Conservation (phyloP, 768 basidiomycete species). For the Boletus fagicola region DNA sequence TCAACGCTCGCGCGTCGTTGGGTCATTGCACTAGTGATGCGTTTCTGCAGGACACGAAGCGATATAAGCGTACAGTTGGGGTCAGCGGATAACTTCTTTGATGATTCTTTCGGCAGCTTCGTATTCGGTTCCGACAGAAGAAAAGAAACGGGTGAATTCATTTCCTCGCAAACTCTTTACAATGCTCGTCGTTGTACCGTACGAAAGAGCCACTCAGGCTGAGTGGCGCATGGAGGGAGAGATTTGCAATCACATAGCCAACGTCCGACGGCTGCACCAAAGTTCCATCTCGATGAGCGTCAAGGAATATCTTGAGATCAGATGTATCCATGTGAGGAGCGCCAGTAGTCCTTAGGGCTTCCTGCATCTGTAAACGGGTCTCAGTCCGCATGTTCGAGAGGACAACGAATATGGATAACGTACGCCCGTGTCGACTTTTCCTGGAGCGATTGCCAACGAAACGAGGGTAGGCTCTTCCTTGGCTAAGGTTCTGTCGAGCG, state of each 20-base stretch:
- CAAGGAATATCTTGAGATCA: slow-evolving; percentile 58
- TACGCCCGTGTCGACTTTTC: slow-evolving; percentile 82
- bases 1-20: slow-evolving; percentile 4
- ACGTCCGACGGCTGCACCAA: slow-evolving; percentile 73
- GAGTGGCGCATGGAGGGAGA: slow-evolving; percentile 64
- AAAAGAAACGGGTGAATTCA: slow-evolving; percentile 12
- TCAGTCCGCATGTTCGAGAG: neutral
- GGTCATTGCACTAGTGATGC: slow-evolving; percentile 11
- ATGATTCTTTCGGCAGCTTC: slow-evolving; percentile 19
- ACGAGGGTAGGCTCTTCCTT: slow-evolving; percentile 78
- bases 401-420: slow-evolving; percentile 23
- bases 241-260: slow-evolving; percentile 75
- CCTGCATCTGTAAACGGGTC: slow-evolving; percentile 63
- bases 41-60: neutral
- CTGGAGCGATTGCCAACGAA: slow-evolving; percentile 80
- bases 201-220: slow-evolving; percentile 74
- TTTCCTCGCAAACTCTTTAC: slow-evolving; percentile 49
- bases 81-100: slow-evolving; percentile 8
- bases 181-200: slow-evolving; percentile 74
- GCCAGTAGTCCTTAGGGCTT: slow-evolving; percentile 48
- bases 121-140: slow-evolving; percentile 15
- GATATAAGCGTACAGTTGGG: slow-evolving; percentile 1
- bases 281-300: slow-evolving; percentile 58
- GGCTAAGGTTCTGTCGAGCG: slow-evolving; percentile 63
- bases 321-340: slow-evolving; percentile 50